phyloP scores from a whole-genome alignment of 768 basidiomycete species.

The Inosperma sp. region DNA sequence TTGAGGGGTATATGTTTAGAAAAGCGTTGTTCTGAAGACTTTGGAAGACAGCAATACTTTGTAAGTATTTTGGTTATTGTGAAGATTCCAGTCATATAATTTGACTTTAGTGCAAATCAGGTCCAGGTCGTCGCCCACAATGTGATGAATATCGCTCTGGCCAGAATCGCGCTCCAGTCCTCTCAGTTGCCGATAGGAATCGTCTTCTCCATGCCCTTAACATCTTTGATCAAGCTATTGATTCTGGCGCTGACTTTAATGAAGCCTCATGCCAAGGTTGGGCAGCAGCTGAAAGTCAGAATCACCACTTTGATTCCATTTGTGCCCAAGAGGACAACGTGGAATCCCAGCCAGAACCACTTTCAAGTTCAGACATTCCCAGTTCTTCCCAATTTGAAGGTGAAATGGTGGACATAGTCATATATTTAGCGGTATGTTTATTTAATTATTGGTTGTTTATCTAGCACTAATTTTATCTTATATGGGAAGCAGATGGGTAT shows the following conservation, averaged over 20 bases:
- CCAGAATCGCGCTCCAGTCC: background rate
- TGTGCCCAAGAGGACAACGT: background rate
- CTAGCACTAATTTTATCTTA: background rate
- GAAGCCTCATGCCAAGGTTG: background rate
- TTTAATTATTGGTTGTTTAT: background rate
- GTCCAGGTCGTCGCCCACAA: background rate
- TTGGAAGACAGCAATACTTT: background rate
- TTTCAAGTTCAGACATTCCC: background rate
- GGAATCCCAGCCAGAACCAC: background rate
- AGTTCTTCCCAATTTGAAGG: background rate
- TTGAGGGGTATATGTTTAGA: background rate
- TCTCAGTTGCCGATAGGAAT: background rate
- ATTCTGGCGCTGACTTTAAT: background rate
- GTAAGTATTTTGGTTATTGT: background rate
- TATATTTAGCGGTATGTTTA: constrained; percentile 1
- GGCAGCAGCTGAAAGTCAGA: background rate
- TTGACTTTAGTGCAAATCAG: background rate
- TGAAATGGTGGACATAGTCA: background rate
- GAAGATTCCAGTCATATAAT: background rate
- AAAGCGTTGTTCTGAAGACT: background rate
- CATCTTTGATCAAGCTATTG: background rate
- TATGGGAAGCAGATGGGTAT: background rate
- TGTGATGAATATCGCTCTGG: background rate
- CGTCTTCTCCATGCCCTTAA: background rate
- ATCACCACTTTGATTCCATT: background rate